Base-by-base conservation (phyloP, 1,284 basidiomycete species). In the Peniophora sp. region DNA sequence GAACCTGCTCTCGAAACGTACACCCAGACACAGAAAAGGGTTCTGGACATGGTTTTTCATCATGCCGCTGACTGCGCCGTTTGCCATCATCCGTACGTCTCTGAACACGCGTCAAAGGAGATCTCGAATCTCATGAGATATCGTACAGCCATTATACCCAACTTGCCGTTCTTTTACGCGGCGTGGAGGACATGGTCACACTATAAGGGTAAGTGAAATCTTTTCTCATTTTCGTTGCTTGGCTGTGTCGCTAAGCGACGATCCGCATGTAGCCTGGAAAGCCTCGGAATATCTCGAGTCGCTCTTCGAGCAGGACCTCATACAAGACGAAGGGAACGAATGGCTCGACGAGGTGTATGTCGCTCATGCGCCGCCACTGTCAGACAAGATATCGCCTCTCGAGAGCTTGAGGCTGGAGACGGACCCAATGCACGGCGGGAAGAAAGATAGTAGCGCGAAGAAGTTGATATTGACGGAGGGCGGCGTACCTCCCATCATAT, bases 161-260 rank as follows among this genome's bases (percentile, higher is more conserved):
- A 91, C 63, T 67, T 91, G 23, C 88, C 88, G 0, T 85, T 91
- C 64, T 89, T 91, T 70, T 91, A 88, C 66, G 89, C 86, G 59
- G 76, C 74, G 2, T 91, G 88, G 88, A 73, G 88, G 47, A 80
- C 85, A 44, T 91, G 88, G 87, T 84, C 82, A 44, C 88, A 90
- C 64, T 90, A 83, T 61, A 79, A 72, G 75, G 86, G 87, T 85
- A 50, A 51, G 67, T 9, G 10, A 20, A 23, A n/a, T n/a, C n/a
- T n/a, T n/a, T n/a, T 15, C 20, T 45, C 39, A 42, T n/a, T 9
- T n/a, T 35, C 22, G 51, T 49, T 35, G n/a, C 17, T 24, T 17
- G 24, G 27, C 5, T 32, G 27, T 32, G 27, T 32, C 12, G 27
- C 27, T 32, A 32, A 32, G 27, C 27, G 27, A 32, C 27, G 27